Evolutionary conservation across 345 rosid species (phyloP).

Genomic region (Hibiscus mutabilis): DNA sequence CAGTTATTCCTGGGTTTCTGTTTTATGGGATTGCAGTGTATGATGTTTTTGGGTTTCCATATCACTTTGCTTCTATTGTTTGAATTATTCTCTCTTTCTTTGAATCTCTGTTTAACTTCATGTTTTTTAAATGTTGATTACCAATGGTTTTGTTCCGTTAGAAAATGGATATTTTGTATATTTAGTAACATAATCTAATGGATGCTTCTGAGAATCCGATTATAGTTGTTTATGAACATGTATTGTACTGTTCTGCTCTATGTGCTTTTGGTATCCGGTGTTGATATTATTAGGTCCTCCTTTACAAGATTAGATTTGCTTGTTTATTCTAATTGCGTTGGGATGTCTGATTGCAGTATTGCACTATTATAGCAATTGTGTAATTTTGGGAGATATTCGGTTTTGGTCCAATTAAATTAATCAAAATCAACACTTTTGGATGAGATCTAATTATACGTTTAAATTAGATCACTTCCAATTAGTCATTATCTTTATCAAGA

Average conservation of each 20-base stretch:
- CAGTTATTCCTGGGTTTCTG: neutral
- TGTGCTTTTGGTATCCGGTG: too few relatives aligned
- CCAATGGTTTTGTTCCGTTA: neutral
- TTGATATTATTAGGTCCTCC: too few relatives aligned
- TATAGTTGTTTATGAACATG: too few relatives aligned
- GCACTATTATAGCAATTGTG: neutral
- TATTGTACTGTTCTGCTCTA: too few relatives aligned
- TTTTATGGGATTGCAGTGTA: neutral
- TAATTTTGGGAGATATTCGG: too few relatives aligned
- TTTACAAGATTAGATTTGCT: too few relatives aligned
- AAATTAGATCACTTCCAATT: neutral
- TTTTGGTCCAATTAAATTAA: too few relatives aligned
- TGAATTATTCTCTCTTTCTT: neutral
- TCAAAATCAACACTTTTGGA: neutral
- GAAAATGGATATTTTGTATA: neutral
- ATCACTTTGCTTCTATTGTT: too few relatives aligned
- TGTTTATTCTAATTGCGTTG: neutral
- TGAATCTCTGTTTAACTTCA: neutral
- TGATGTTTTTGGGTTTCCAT: too few relatives aligned
- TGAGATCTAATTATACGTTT: neutral
- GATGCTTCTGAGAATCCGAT: too few relatives aligned
- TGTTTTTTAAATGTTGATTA: neutral
- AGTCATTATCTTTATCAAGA: neutral
- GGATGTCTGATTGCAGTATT: too few relatives aligned
- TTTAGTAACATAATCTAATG: too few relatives aligned